A percentile compares a stretch with the other conserved stretches of the same genome.
Conservation (phyloP, 2,329 filamentous ascomycete genomes). For the Escovopsis sp. region DNA sequence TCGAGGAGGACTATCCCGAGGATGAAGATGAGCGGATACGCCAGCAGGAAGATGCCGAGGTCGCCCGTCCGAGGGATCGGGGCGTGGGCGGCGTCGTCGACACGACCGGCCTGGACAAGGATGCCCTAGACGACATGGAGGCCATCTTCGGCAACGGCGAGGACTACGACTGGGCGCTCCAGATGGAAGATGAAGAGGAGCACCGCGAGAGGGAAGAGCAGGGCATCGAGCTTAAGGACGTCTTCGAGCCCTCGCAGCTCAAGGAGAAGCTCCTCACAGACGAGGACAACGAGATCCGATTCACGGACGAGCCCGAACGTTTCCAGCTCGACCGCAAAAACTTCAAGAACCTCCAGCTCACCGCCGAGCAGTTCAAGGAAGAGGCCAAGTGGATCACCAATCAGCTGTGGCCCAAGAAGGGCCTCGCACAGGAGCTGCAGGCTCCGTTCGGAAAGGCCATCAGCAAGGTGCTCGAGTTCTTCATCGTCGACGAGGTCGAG, state of each 20-base stretch:
- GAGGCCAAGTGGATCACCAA: slow-evolving; percentile 87
- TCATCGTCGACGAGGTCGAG: slow-evolving; percentile 87
- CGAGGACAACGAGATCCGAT: slow-evolving; percentile 81
- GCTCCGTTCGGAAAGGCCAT: slow-evolving; percentile 78
- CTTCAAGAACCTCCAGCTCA: slow-evolving; percentile 69
- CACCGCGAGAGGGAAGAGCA: slow-evolving; percentile 66
- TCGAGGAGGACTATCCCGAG: slow-evolving; percentile 86
- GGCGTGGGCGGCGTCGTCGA: slow-evolving; percentile 59
- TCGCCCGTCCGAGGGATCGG: slow-evolving; percentile 63
- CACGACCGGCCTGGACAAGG: slow-evolving; percentile 75
- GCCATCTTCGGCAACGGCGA: slow-evolving; percentile 90
- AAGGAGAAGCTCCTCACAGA: slow-evolving; percentile 91
- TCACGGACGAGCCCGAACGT: slow-evolving; percentile 80
- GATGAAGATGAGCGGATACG: slow-evolving; percentile 66
- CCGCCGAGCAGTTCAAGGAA: slow-evolving; percentile 74
- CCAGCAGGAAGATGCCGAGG: slow-evolving; percentile 73
- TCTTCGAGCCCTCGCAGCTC: slow-evolving; percentile 93
- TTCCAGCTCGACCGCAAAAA: slow-evolving; percentile 84
- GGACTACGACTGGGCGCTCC: slow-evolving; percentile 89
- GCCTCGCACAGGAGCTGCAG: slow-evolving; percentile 54
- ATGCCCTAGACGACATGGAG: slow-evolving; percentile 89
- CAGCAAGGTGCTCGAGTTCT: slow-evolving; percentile 84
- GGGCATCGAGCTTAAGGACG: slow-evolving; percentile 84
- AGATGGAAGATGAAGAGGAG: slow-evolving; percentile 75
- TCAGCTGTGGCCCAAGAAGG: slow-evolving; percentile 79